Evolutionary conservation across 2,329 filamentous ascomycete species (phyloP), one percentile per base, ranked within the genome.

Genomic region (Alternaria gaisen): DNA sequence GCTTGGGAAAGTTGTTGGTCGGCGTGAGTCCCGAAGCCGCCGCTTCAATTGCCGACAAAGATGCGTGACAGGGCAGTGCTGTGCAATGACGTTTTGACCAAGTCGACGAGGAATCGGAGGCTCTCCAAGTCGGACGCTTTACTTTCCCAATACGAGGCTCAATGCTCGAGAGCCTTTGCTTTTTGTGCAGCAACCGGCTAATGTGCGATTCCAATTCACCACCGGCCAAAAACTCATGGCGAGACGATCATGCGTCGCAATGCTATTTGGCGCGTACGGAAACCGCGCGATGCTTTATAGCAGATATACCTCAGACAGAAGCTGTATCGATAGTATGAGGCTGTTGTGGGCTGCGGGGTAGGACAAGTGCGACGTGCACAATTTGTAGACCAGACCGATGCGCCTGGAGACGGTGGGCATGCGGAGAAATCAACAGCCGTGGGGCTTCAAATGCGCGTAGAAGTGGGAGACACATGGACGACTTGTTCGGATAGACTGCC

Each of bases 41-140:
- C 46, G 46, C 30, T 36, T 36, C 46, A 34, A 36, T 48, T 48
- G 46, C 46, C 46, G 46, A 48, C 30, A 36, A 18, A 18, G 24
- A 26, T 26, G 24, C 24, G 24, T 26, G 24, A 26, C 24, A 26
- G 24, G 24, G 24, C 24, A 48, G 34, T 12, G 44, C 44, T 34
- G 44, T 48, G 12, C 28, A 20, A 48, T 48, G 46, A 48, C 46
- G 46, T 34, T 18, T 5, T 1, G 8, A 16, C 9, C 30, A n/a
- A 5, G 16, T 11, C 10, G 9, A n/a, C 7, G 12, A 10, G 18
- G 14, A 36, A 5, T 3, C 8, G 46, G 46, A 9, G 12, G 11
- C 18, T n/a, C 46, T 48, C 18, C 18, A 24, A 24, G 22, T 24
- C 22, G 46, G 30, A 30, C 30, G 30, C 30, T n/a, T 36, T 5